Base-by-base conservation (phyloP, 768 basidiomycete genomes). In the Fistulinella prunicolor region DNA sequence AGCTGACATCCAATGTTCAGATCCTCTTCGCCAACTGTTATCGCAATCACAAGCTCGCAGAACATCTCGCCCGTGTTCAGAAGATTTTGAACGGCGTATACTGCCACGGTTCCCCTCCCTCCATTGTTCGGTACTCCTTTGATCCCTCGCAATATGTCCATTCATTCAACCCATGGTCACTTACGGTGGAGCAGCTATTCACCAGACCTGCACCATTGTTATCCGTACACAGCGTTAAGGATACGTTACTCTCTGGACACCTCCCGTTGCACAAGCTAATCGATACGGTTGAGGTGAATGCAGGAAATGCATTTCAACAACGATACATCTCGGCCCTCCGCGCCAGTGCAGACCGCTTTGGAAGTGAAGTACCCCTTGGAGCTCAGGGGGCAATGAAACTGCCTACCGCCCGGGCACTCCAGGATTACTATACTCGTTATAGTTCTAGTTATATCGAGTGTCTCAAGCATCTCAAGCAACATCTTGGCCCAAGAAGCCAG, bases 281-380 rank as follows among this genome's bases (percentile, higher is more conserved):
- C 6, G 12, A 26, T 6, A 17, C 17, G 12, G 40, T 46, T 23
- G 40, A 34, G 34, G 21, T 8, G 5, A 38, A 50, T 1, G 37
- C 44, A 9, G 32, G 16, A 17, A 22, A 34, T 24, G 12, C 13
- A 16, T 57, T 64, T 10, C 41, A 53, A 17, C 51, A 3, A 16
- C 38, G 36, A 4, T 64, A 64, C 19, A 51, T 55, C 12, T 22
- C 47, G 9, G 47, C 51, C 21, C 44, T 62, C 8, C 51, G 42
- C 10, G 9, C 16, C 30, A 65, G 53, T 22, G 59, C 39, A 38
- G 39, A 52, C 6, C 51, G 55, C 22, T n/a, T 55, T 43, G 23
- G 56, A 46, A 46, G 13, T 4, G 44, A 56, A 39, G 34, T 13
- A 6, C 8, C 42, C 41, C 16, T 24, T 3, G 29, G 17, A 38